Conservation (phyloP, 1,139 yeast species). For the Protomyces macrosporus region DNA sequence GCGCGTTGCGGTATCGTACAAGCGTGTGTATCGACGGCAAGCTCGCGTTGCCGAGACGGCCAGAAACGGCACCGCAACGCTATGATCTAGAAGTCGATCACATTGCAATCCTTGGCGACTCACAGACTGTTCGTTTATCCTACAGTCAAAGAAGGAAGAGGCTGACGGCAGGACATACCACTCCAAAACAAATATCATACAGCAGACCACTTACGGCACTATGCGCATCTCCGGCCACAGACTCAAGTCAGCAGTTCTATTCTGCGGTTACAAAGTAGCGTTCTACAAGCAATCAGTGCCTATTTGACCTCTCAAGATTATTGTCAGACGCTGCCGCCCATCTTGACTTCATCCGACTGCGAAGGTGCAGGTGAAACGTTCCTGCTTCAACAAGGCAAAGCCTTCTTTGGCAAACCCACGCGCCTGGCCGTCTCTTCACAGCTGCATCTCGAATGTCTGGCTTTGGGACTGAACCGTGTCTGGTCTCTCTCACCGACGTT, state of each 20-base stretch:
- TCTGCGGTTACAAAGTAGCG: conserved; percentile 63
- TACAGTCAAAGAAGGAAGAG: background rate
- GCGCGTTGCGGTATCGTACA: conserved; percentile 42
- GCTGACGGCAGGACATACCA: conserved; percentile 56
- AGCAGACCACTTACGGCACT: conserved; percentile 55
- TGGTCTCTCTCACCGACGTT: conserved; percentile 92
- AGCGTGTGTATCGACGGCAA: conserved; percentile 47
- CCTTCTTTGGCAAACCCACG: conserved; percentile 62
- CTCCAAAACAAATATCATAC: conserved; percentile 74
- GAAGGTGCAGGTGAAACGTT: conserved; percentile 98
- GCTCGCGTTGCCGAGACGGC: conserved; percentile 32
- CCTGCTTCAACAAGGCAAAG: conserved; percentile 41
- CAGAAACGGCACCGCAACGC: conserved; percentile 19
- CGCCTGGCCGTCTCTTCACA: conserved; percentile 88
- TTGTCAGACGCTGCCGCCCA: conserved; percentile 75
- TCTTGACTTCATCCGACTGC: conserved; percentile 84
- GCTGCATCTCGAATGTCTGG: conserved; percentile 76
- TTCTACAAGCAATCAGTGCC: conserved; percentile 51
- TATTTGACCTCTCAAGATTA: conserved; percentile 56
- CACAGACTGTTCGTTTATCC: conserved; percentile 27
- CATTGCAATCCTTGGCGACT: conserved; percentile 44
- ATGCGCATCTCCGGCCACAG: conserved; percentile 69
- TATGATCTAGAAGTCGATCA: conserved; percentile 27
- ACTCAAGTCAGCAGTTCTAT: conserved; percentile 61
- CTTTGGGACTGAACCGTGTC: conserved; percentile 69